Evolutionary conservation across 768 basidiomycete genomes (phyloP).

Genomic region (Megacollybia marginata): DNA sequence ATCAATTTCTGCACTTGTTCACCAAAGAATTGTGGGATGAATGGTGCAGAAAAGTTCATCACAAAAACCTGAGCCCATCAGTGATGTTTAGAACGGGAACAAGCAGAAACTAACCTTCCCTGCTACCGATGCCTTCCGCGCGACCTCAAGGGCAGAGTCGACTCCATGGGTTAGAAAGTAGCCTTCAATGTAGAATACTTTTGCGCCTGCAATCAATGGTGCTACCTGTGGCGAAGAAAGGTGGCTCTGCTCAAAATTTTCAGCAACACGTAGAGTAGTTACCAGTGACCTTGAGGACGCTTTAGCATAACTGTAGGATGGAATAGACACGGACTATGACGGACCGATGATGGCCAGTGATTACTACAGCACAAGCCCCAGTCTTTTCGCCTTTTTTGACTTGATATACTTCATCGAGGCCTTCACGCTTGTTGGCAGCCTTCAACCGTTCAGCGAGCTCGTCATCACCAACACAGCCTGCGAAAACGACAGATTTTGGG

Average conservation of each 20-base stretch:
- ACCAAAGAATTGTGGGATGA: constrained; percentile 92
- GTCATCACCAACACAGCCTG: constrained; percentile 92
- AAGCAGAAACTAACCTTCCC: constrained; percentile 52
- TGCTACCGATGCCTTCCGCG: constrained; percentile 65
- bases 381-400: constrained; percentile 85
- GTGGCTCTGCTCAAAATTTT: constrained; percentile 80
- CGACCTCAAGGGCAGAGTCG: constrained; percentile 61
- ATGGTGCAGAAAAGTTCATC: constrained; percentile 94
- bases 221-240: constrained; percentile 70
- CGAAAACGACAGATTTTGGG: constrained; percentile 81
- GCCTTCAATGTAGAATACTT: constrained; percentile 90
- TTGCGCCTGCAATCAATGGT: constrained; percentile 70
- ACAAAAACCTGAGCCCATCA: constrained; percentile 61
- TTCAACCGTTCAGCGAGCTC: constrained; percentile 85
- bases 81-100: neutral
- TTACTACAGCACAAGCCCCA: constrained; percentile 92
- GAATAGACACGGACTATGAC: constrained; percentile 17
- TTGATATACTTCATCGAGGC: constrained; percentile 80
- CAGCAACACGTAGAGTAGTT: constrained; percentile 85
- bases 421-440: constrained; percentile 87
- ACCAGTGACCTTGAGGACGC: constrained; percentile 66
- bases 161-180: constrained; percentile 96
- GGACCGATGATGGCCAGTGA: constrained; percentile 92
- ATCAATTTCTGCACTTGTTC: constrained; percentile 74
- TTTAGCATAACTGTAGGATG: neutral